A percentile compares a stretch with the other conserved stretches of the same genome.
These are phyloP conservation scores for Sideroxylon spinosum DNA, from an alignment of 179 eudicot genomes.

Conservation along the genomic window DNA sequence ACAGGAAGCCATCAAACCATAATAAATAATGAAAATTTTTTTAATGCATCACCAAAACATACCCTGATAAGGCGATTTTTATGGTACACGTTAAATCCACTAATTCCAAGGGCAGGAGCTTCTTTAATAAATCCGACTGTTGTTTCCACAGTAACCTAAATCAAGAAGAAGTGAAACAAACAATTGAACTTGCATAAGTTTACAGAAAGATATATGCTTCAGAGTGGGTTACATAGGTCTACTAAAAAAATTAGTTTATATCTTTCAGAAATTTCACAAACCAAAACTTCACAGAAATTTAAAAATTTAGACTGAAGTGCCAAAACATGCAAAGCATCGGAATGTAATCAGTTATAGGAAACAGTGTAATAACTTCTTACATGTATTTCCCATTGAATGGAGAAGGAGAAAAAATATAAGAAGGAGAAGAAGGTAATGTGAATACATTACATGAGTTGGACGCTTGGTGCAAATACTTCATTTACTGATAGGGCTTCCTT, in stretches of 20 bases:
- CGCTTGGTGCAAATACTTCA: too few relatives aligned
- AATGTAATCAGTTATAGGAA: neutral
- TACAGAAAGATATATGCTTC: neutral
- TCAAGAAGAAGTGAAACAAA: constrained; percentile 17
- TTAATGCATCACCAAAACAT: constrained; percentile 22
- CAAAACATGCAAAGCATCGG: neutral
- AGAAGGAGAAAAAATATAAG: too few relatives aligned
- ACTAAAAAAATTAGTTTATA: neutral
- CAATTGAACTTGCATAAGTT: neutral
- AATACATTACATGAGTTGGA: too few relatives aligned
- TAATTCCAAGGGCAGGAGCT: constrained; percentile 69
- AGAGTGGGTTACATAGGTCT: neutral
- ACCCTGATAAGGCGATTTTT: constrained; percentile 98
- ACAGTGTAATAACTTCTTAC: neutral
- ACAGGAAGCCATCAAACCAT: neutral
- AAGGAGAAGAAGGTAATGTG: too few relatives aligned
- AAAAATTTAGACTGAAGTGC: neutral
- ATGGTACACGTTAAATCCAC: constrained; percentile 92
- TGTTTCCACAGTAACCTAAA: constrained; percentile 58
- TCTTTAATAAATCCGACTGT: constrained; percentile 86
- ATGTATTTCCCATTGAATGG: neutral
- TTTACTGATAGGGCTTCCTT: too few relatives aligned
- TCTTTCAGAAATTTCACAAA: neutral
- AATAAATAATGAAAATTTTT: neutral
- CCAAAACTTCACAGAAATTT: neutral